Base-by-base conservation (phyloP, 2,329 filamentous ascomycete species). In the Hymenoscyphus scutula region DNA sequence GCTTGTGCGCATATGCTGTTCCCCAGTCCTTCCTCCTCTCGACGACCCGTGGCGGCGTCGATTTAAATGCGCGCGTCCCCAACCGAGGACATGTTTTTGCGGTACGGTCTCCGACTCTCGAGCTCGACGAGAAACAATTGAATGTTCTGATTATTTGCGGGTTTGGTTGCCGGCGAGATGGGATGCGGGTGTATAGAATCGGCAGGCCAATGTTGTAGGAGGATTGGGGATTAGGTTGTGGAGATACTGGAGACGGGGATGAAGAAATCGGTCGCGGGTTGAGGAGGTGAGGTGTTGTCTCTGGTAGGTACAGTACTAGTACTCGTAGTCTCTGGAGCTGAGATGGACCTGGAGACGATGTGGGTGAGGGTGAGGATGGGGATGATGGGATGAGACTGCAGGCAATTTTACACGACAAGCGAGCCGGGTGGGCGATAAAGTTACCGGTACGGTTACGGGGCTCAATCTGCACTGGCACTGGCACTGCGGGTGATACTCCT, bases 1-100 rank as follows among this genome's bases (percentile, higher is more conserved):
- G n/a, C 45, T 51, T 23, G 45, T 23, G n/a, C 45, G 45, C 45
- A 51, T 51, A 51, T 23, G 45, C 45, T 51, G 45, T 51, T 51
- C 19, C 45, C 45, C 19, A 51, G 11, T 11, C 3, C 8, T 51
- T 51, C 45, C 45, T 51, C 19, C 45, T 13, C 45, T 51, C 45
- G 45, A 37, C 45, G 45, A 51, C 45, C 45, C 45, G 45, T 51
- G 23, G 19, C 45, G 45, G 45, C 45, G 45, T 51, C 45, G 45
- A 51, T 51, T 51, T 51, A 51, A 27, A 51, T 23, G 19, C 19
- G 45, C 45, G 19, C 45, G 45, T 51, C 45, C 45, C 45, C 19
- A 51, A 13, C 45, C 45, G 19, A 51, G 45, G 45, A 51, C 45
- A 51, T 51, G 10, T 51, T 51, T 48, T 51, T 23, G 19, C 45